A percentile compares a stretch with the other conserved stretches of the same genome.
Evolutionary conservation across 495 filamentous ascomycete genomes (phyloP).

Genomic region (Talaromyces liani): DNA sequence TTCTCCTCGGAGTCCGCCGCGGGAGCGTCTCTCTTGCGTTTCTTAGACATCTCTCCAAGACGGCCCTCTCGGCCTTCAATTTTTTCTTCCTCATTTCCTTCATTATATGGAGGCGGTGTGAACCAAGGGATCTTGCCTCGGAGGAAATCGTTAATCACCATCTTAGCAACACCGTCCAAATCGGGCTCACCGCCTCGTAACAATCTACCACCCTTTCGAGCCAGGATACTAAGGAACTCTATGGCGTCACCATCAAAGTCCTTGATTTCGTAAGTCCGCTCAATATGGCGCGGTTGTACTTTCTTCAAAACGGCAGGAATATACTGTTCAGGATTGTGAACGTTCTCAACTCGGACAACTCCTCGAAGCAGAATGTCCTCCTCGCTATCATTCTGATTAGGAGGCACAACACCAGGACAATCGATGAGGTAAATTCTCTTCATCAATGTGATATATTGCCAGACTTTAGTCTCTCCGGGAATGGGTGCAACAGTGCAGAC

Average conservation of each 20-base stretch:
- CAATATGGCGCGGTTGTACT: constrained; percentile 79
- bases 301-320: constrained; percentile 73
- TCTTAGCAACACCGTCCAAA: constrained; percentile 87
- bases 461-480: constrained; percentile 87
- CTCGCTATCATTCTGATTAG: constrained; percentile 69
- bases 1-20: constrained; percentile 19
- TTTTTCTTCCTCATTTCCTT: constrained; percentile 41
- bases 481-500: constrained; percentile 94
- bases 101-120: constrained; percentile 64
- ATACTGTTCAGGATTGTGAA: constrained; percentile 92
- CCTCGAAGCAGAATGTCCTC: constrained; percentile 88
- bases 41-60: constrained; percentile 57
- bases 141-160: constrained; percentile 92
- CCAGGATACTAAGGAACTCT: constrained; percentile 80
- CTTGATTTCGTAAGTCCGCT: constrained; percentile 85
- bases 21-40: constrained; percentile 44
- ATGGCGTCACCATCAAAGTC: constrained; percentile 59
- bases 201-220: constrained; percentile 78
- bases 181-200: constrained; percentile 88
- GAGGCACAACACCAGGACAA: constrained; percentile 92
- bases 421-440: constrained; percentile 95
- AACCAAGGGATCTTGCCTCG: constrained; percentile 95
- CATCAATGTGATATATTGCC: constrained; percentile 97
- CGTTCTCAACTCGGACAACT: constrained; percentile 88
- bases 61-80: constrained; percentile 52